Evolutionary conservation across 225 moss, liverwort and hornwort species (phyloP).

Genomic region (Bryum argenteum): DNA sequence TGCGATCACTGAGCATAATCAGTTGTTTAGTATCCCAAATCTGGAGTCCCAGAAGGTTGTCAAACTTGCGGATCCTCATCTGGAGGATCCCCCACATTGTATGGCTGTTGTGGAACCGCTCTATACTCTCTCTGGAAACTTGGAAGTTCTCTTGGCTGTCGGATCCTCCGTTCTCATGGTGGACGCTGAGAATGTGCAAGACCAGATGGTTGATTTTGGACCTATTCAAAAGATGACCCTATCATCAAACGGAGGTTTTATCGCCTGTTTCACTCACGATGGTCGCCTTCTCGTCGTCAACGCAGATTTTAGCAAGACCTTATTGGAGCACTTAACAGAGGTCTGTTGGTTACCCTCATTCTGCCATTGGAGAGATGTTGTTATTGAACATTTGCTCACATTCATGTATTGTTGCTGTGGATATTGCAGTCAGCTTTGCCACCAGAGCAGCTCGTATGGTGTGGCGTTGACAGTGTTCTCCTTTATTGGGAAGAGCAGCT

Average conservation of each 20-base stretch:
- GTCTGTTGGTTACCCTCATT: constrained; percentile 39
- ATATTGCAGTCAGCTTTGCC: constrained; percentile 80
- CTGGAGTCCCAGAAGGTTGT: constrained; percentile 72
- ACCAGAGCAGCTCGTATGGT: constrained; percentile 98
- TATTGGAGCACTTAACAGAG: constrained; percentile 80
- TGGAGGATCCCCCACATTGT: constrained; percentile 88
- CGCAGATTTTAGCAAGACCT: constrained; percentile 81
- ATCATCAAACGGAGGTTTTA: constrained; percentile 74
- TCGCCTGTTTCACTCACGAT: constrained; percentile 92
- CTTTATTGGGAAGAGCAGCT: constrained; percentile 92
- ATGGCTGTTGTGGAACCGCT: constrained; percentile 84
- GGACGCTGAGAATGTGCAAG: constrained; percentile 75
- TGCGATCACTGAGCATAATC: constrained; percentile 78
- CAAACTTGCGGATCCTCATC: constrained; percentile 79
- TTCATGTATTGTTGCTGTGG: constrained; percentile 27
- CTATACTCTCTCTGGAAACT: constrained; percentile 78
- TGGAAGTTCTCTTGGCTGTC: constrained; percentile 87
- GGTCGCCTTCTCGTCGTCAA: constrained; percentile 83
- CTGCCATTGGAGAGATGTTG: not conserved
- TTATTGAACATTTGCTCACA: constrained; percentile 24
- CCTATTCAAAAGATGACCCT: constrained; percentile 92
- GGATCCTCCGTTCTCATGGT: constrained; percentile 76
- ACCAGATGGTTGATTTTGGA: constrained; percentile 75
- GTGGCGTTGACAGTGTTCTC: constrained; percentile 86
- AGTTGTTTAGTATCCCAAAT: constrained; percentile 87